phyloP scores from a whole-genome alignment of 305 asterid genomes.

The Petunia hybrid region DNA sequence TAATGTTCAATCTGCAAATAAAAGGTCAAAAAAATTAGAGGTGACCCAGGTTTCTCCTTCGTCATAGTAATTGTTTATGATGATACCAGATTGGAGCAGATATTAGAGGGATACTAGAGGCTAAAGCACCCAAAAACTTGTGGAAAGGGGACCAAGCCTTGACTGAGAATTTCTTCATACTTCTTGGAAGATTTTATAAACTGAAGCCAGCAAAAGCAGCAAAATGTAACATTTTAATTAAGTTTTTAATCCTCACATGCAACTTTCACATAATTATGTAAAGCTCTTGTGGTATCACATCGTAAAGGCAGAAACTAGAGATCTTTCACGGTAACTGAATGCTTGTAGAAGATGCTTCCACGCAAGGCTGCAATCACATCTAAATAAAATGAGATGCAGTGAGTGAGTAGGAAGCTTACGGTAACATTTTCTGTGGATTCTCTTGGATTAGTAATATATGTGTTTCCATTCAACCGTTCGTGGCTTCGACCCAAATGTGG shows the following conservation, averaged over 20 bases:
- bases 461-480: slow-evolving; percentile 74
- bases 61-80: slow-evolving; percentile 23
- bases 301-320: too few species aligned
- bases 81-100: slow-evolving; percentile 12
- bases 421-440: slow-evolving; percentile 93
- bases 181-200: neutral
- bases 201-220: neutral
- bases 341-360: slow-evolving; percentile 14
- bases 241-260: neutral
- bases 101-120: neutral
- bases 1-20: slow-evolving; percentile 92
- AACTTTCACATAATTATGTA: neutral
- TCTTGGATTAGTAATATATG: slow-evolving; percentile 85
- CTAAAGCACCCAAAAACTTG: neutral
- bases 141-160: neutral
- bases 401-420: slow-evolving; percentile 60
- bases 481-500: slow-evolving; percentile 85
- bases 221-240: neutral
- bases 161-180: slow-evolving; percentile 12
- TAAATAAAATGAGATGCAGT: neutral
- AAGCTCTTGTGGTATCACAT: too few species aligned
- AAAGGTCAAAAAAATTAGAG: neutral
- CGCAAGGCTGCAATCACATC: neutral
- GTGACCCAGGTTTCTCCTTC: neutral
- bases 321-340: too few species aligned